Conservation (phyloP, 306 rosid genomes). For the Arachis hypogaea region DNA sequence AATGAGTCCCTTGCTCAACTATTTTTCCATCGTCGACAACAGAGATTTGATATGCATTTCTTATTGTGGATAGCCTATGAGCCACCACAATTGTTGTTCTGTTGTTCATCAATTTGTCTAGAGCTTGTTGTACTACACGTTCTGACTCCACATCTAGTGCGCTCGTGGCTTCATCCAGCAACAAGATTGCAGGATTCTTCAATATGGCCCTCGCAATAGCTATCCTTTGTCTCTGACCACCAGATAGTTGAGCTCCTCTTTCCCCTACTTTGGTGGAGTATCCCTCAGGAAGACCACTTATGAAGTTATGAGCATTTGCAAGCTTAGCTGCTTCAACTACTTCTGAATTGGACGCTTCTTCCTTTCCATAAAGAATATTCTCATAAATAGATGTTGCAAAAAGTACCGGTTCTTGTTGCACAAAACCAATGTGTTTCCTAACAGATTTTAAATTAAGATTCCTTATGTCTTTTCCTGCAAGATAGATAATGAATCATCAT, state of each 20-base stretch:
- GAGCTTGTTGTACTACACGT: conserved; percentile 76
- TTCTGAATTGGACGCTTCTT: conserved; percentile 77
- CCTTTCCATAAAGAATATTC: conserved; percentile 80
- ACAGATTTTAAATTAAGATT: conserved; percentile 68
- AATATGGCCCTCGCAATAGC: conserved; percentile 89
- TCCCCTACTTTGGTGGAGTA: conserved; percentile 89
- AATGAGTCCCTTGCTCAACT: conserved; percentile 76
- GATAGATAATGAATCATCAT: conserved; percentile 18
- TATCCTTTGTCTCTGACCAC: conserved; percentile 85
- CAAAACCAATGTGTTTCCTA: conserved; percentile 78
- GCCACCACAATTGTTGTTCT: conserved; percentile 85
- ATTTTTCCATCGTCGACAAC: conserved; percentile 82
- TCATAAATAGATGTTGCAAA: conserved; percentile 81
- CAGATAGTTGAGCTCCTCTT: conserved; percentile 89
- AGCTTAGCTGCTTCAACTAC: conserved; percentile 79
- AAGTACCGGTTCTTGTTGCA: conserved; percentile 92
- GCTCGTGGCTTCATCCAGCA: conserved; percentile 86
- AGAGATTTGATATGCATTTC: conserved; percentile 78
- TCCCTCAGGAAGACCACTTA: conserved; percentile 83
- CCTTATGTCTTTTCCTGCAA: conserved; percentile 77
- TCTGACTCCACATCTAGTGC: conserved; percentile 85
- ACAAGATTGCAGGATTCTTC: conserved; percentile 74
- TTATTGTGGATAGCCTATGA: conserved; percentile 84
- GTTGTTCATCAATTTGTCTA: conserved; percentile 75
- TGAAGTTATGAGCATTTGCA: conserved; percentile 81